phyloP scores from a whole-genome alignment of 129 eudicot species.

The Flaveria bidentis region DNA sequence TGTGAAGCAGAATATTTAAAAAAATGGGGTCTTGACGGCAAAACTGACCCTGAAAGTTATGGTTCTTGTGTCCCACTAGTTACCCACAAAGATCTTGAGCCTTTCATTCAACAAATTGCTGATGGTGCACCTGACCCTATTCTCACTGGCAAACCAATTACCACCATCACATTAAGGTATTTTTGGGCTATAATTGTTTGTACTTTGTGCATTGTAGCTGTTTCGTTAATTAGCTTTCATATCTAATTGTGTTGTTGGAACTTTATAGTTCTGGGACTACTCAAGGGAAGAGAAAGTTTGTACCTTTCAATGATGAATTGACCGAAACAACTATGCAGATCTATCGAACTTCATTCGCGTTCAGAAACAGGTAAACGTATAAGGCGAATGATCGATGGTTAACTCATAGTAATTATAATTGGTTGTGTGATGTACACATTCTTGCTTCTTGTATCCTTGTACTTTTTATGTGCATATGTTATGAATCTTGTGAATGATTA shows the following conservation, averaged over 20 bases:
- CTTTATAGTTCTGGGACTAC: slow-evolving; percentile 83
- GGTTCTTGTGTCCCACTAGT: slow-evolving; percentile 73
- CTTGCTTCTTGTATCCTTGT: not conserved
- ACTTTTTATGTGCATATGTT: not conserved
- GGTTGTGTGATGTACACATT: not conserved
- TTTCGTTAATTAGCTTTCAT: slow-evolving; percentile 20
- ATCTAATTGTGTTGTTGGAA: slow-evolving; percentile 26
- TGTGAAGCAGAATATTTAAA: slow-evolving; percentile 66
- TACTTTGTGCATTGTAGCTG: slow-evolving; percentile 17
- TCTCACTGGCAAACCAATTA: slow-evolving; percentile 66
- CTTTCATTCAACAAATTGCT: slow-evolving; percentile 67
- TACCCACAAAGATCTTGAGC: slow-evolving; percentile 73
- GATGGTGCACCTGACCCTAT: slow-evolving; percentile 62
- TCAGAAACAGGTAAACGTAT: slow-evolving; percentile 72
- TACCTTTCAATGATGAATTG: slow-evolving; percentile 83
- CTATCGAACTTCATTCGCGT: slow-evolving; percentile 74
- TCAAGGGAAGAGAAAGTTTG: slow-evolving; percentile 87
- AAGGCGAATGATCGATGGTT: not conserved
- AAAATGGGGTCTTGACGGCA: slow-evolving; percentile 72
- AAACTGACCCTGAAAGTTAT: slow-evolving; percentile 67
- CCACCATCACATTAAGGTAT: slow-evolving; percentile 73
- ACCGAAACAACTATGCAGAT: slow-evolving; percentile 82
- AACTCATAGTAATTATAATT: not conserved
- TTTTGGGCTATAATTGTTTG: slow-evolving; percentile 11
- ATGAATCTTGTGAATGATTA: not conserved